Evolutionary conservation across 208 protist species (phyloP), one percentile per base, ranked within the genome.

Genomic region (Acanthamoeba royreba): DNA sequence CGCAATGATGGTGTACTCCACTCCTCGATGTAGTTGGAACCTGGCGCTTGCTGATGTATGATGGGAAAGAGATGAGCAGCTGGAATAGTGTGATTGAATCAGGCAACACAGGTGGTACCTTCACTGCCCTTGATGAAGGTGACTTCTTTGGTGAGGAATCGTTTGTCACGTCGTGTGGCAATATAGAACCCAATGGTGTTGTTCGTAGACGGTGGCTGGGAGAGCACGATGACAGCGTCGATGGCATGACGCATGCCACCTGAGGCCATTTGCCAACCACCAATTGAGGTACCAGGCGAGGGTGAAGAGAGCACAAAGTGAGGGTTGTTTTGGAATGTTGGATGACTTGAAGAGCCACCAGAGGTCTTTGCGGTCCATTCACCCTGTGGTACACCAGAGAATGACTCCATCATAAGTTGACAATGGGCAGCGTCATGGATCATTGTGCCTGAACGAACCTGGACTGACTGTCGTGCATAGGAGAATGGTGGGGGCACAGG

Each of bases 181-280:
- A 90, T 25, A 52, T 90, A 90, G 83, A 90, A 90, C 13, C 83
- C 47, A 19, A 90, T 90, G 28, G 47, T 72, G 83, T 90, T 90
- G 83, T 28, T 42, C 28, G 79, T 38, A 2, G 83, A 52, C 52
- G 35, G 49, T 9, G 83, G 46, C 83, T 90, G 83, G 9, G 83
- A 90, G 3, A 90, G 13, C 4, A 90, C 83, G 19, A 90, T 33
- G 4, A 90, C 83, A 3, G 25, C 83, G 11, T 69, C 49, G 13
- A 90, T 35, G 3, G 42, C 83, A 33, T 90, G 83, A 28, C 22
- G 22, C 38, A 47, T 22, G 4, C 83, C 83, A 9, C 31, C 13
- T 43, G 43, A 33, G 17, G 13, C 22, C 74, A 85, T 85, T 15
- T 52, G 17, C 74, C 74, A 46, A n/a, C 74, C 38, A 28, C 74